A percentile compares a stretch with the other conserved stretches of the same genome.
phyloP scores from a whole-genome alignment of 2,329 filamentous ascomycete genomes.

The Xylariales sp. region DNA sequence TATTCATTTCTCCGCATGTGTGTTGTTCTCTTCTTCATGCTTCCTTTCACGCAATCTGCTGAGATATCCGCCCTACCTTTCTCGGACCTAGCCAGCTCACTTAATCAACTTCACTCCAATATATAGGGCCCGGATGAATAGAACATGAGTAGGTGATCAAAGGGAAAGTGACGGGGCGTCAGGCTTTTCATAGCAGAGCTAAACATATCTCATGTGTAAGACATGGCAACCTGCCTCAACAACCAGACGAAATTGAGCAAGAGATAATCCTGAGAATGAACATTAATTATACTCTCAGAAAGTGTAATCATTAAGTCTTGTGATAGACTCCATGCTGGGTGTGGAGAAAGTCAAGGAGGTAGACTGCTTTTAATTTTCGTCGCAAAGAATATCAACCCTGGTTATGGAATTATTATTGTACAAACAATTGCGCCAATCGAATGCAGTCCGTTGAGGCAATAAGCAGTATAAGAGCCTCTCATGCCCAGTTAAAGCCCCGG shows the following conservation, averaged over 20 bases:
- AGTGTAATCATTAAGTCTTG: not conserved
- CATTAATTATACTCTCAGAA: not conserved
- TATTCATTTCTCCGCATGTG: too few species aligned
- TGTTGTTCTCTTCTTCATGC: too few species aligned
- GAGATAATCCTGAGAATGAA: not conserved
- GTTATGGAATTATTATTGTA: not conserved
- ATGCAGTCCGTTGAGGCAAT: not conserved
- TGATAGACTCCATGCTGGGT: too few species aligned
- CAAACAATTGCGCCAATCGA: conserved; percentile 9
- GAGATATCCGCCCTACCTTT: too few species aligned
- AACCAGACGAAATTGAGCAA: not conserved
- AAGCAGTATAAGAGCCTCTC: not conserved
- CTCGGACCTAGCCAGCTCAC: too few species aligned
- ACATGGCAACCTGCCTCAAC: too few species aligned
- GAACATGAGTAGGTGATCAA: not conserved
- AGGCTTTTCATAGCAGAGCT: not conserved
- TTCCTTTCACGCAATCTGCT: too few species aligned
- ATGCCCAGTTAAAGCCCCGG: not conserved
- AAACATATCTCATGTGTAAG: not conserved
- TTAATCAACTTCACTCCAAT: too few species aligned
- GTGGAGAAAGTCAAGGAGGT: too few species aligned
- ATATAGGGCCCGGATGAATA: not conserved
- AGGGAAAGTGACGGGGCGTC: not conserved
- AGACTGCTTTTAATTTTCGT: not conserved
- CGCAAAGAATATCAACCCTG: not conserved